phyloP scores from a whole-genome alignment of 768 basidiomycete species.

The Auricularia sp. region DNA sequence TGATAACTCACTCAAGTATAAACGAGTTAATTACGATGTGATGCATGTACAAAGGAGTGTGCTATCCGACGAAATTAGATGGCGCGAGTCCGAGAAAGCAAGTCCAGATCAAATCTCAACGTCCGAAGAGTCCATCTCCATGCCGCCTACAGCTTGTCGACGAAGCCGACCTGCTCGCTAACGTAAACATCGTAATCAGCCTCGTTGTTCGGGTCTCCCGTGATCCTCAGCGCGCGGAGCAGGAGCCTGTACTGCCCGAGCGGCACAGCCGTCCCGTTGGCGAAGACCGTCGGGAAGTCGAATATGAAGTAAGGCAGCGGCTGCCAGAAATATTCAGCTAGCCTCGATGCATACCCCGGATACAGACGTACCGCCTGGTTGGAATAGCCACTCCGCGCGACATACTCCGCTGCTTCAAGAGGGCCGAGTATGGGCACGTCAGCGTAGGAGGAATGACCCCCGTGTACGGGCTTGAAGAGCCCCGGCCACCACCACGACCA shows the following conservation, averaged over 20 bases:
- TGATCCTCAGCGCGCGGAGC: constrained; percentile 2
- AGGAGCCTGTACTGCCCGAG: constrained; percentile 1
- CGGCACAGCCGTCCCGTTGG: constrained; percentile 1
- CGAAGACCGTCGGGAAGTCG: background rate
- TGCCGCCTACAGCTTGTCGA: background rate
- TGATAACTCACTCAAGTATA: no score
- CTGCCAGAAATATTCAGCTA: background rate
- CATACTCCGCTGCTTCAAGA: background rate
- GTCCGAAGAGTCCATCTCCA: background rate
- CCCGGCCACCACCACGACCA: constrained; percentile 2
- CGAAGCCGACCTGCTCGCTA: background rate
- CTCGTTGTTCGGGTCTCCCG: background rate
- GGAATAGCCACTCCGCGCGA: background rate
- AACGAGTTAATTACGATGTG: no score
- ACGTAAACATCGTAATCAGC: background rate
- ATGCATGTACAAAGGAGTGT: no score
- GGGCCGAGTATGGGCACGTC: background rate
- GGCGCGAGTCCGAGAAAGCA: no score
- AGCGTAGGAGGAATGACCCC: background rate
- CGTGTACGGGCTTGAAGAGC: background rate
- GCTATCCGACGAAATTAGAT: no score
- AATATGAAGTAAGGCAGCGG: background rate
- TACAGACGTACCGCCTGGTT: background rate
- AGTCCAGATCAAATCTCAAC: no score
- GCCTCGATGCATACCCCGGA: no score